Conservation (phyloP, 1,284 basidiomycete genomes). For the Earliella scabrosa region DNA sequence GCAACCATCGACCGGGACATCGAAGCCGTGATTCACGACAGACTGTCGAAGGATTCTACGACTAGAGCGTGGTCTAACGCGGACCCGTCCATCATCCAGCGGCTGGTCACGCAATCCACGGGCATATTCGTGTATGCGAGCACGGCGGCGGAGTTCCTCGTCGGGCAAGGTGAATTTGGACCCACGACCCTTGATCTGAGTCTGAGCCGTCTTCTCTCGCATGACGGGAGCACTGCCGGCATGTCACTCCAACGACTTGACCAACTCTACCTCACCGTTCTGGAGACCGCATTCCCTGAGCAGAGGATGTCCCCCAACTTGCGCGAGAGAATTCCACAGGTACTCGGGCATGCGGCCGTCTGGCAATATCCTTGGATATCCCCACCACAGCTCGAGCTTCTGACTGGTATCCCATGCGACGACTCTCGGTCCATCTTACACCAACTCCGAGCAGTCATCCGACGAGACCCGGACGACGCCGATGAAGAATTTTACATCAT, state of each 20-base stretch:
- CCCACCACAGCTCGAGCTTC: not conserved
- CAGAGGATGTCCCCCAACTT: too few species aligned
- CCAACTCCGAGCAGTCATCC: slow-evolving; percentile 8
- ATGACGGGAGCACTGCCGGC: not conserved
- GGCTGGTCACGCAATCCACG: slow-evolving; percentile 3
- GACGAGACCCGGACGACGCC: not conserved
- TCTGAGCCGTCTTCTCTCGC: not conserved
- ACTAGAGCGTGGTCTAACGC: not conserved
- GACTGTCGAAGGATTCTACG: not conserved
- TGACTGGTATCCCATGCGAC: not conserved
- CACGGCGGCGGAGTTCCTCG: slow-evolving; percentile 8
- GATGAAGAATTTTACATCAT: slow-evolving; percentile 1
- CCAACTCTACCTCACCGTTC: slow-evolving; percentile 11
- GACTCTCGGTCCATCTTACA: slow-evolving; percentile 1
- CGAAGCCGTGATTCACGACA: not conserved
- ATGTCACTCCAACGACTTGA: slow-evolving; percentile 3
- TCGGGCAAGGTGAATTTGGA: not conserved
- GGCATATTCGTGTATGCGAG: slow-evolving; percentile 19
- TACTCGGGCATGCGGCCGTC: slow-evolving; percentile 9
- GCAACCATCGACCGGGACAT: slow-evolving; percentile 11
- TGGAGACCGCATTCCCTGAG: slow-evolving; percentile 9
- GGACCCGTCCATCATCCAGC: not conserved
- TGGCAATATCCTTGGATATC: slow-evolving; percentile 8
- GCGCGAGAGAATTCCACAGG: not conserved
- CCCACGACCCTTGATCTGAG: not conserved